Conservation (phyloP, 108 stramenopile genomes). For the Skeletonema menzelii region DNA sequence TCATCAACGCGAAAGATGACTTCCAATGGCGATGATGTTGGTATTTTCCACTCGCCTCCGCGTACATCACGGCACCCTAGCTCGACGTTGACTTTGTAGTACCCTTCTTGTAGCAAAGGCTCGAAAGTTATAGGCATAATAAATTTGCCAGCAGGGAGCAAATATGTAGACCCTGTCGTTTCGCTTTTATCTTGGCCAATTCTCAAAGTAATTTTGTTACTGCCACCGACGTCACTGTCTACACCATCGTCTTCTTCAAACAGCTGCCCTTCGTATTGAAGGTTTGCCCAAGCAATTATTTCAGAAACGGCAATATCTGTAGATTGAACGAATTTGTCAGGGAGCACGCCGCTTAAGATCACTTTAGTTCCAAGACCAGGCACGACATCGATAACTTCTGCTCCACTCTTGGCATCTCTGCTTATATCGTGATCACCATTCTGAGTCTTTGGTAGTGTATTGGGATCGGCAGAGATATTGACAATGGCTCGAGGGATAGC, state of each 20-base stretch:
- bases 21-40: constrained; percentile 5
- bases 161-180: neutral
- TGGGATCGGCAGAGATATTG: constrained; percentile 10
- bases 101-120: constrained; percentile 19
- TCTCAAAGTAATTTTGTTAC: neutral
- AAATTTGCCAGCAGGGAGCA: constrained; percentile 22
- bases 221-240: neutral
- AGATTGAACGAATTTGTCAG: constrained; percentile 7
- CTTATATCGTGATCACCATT: neutral
- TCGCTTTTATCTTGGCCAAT: neutral
- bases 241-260: constrained; percentile 29
- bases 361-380: constrained; percentile 17
- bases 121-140: constrained; percentile 20
- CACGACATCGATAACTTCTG: constrained; percentile 13
- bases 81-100: constrained; percentile 10
- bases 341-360: constrained; percentile 18
- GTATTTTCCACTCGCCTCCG: constrained; percentile 20
- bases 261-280: constrained; percentile 13
- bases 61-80: constrained; percentile 29
- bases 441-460: neutral
- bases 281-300: constrained; percentile 17
- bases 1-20: constrained; percentile 9
- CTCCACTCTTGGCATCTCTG: neutral
- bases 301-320: constrained; percentile 13
- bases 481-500: constrained; percentile 3